Base-by-base conservation (phyloP, 805 yeast genomes). In the Candida peoriensis region DNA sequence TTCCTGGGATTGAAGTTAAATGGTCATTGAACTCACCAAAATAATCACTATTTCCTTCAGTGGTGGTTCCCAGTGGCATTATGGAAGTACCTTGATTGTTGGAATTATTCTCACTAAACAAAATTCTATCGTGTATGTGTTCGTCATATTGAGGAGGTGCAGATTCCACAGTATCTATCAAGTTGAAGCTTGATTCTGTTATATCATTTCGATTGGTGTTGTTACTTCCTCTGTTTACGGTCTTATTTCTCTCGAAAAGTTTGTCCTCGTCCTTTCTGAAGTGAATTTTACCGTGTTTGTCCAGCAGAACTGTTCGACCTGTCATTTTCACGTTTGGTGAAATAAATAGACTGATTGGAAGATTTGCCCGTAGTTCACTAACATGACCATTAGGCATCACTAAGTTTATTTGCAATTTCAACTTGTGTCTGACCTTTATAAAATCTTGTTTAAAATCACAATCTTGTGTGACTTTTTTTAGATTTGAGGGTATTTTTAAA, bases 291-390 rank as follows among this genome's bases (percentile, higher is more conserved):
- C 68, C 68, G 18, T 54, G 48, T 31, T 60, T 57, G 40, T 65
- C 70, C 32, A 63, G 46, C 11, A 63, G 41, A 8, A 64, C 63
- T 30, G 48, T 50, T 18, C 69, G 48, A 9, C 70, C 70, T 18
- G 55, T 45, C 41, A 88, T 70, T 1, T 81, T 69, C 6, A 86
- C 81, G 47, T 81, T 80, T 2, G 97, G 96, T 14, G 79, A 71
- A 12, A 85, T 74, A 57, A 75, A 83, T 15, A 84, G 54, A 21
- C 68, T 69, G 5, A 89, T 69, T 0, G 97, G 97, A 32, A 90
- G 61, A 5, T 90, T 80, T 0, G 96, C 96, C 19, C 95, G 68
- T 35, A 90, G 67, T 58, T 89, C 97, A 8, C 95, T 81, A 4
- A 77, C 77, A 51, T 84, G 93, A 5, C 89, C 89, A 46, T 80